Evolutionary conservation across 441 rosid species (phyloP).

Genomic region (Lepidium campestre): DNA sequence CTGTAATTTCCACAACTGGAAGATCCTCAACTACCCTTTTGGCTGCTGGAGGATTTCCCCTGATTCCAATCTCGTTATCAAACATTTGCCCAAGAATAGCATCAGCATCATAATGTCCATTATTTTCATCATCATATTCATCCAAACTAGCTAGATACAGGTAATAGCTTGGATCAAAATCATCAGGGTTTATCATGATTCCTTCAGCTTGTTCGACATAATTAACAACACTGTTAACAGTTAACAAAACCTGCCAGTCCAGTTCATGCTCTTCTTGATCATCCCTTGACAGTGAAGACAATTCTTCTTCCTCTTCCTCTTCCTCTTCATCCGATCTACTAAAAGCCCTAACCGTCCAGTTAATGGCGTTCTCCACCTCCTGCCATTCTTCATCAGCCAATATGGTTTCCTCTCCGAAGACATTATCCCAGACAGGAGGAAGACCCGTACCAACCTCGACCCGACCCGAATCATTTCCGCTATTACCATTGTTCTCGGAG

Average conservation of each 20-base stretch:
- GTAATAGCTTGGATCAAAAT: slow-evolving; percentile 20
- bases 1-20: slow-evolving; percentile 20
- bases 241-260: slow-evolving; percentile 34
- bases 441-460: slow-evolving; percentile 24
- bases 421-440: slow-evolving; percentile 30
- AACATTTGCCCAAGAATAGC: slow-evolving; percentile 28
- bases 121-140: slow-evolving; percentile 6
- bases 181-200: slow-evolving; percentile 12
- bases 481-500: slow-evolving; percentile 1
- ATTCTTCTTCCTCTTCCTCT: slow-evolving; percentile 3
- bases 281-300: slow-evolving; percentile 23
- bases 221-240: slow-evolving; percentile 31
- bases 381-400: slow-evolving; percentile 28
- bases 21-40: slow-evolving; percentile 21
- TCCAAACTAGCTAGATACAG: slow-evolving; percentile 23
- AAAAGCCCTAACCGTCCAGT: slow-evolving; percentile 20
- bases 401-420: slow-evolving; percentile 16
- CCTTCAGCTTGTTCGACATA: slow-evolving; percentile 33
- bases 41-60: slow-evolving; percentile 32
- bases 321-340: slow-evolving; percentile 10
- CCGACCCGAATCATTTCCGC: slow-evolving; percentile 16
- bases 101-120: slow-evolving; percentile 18
- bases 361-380: slow-evolving; percentile 24
- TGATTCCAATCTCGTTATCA: slow-evolving; percentile 23
- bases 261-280: slow-evolving; percentile 24